Evolutionary conservation across 2,329 filamentous ascomycete genomes (phyloP), one percentile per base, ranked within the genome.

Genomic region (Calonectria crousiana): DNA sequence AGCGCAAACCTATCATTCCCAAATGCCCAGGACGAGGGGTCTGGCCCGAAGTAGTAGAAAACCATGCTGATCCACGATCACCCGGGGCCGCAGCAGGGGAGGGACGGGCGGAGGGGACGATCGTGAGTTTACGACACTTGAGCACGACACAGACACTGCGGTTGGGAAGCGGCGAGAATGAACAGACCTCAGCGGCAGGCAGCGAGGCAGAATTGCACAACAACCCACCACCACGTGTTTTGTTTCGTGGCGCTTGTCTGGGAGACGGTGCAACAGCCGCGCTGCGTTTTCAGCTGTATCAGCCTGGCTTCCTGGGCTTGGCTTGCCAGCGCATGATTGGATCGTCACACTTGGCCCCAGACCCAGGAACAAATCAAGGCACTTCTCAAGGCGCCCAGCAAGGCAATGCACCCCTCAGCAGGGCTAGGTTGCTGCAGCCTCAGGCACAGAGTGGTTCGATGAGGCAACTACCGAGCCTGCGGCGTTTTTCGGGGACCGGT

Each of bases 21-120:
- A 26, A 75, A 44, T 2, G 74, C 74, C 74, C 74, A 75, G 36
- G 74, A 75, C 14, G 74, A 68, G 28, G 53, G 53, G 62, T 75
- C 67, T 9, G 71, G 67, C 13, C 74, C 74, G 26, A 75, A 75
- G 71, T 71, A 75, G 74, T 68, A 75, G 67, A 75, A 75, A 26
- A 73, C 74, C 74, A 75, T 75, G 67, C 8, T 58, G 71, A 66
- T 71, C 20, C 23, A 36, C 13, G 56, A 62, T 56, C 52, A 56
- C 52, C 52, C 44, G 44, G 52, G 52, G 18, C 11, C 26, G 38
- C 23, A 20, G n/a, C 20, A 60, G 53, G 64, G n/a, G 23, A 26
- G 23, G 30, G 36, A 36, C 23, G 47, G 66, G 47, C 23, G 49
- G 64, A 28, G 36, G 41, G 14, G 38, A 28, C 26, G 49, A 64